Percentiles rank a stretch among this genome's conserved stretches.
phyloP scores from a whole-genome alignment of 1,284 basidiomycete genomes.

The Apiotrichum sp. region DNA sequence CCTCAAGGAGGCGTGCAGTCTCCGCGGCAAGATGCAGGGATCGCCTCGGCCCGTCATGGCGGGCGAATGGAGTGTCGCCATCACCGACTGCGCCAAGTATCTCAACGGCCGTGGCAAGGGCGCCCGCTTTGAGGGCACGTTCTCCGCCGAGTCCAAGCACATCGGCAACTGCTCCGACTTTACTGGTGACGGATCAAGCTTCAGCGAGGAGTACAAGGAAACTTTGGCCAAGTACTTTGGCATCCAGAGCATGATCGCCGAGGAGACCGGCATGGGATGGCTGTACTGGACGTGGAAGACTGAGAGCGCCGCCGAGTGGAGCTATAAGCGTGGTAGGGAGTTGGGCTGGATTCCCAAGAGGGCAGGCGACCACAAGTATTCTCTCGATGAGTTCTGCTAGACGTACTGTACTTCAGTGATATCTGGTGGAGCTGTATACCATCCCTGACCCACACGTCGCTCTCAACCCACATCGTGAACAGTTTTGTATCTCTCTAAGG shows the following conservation, averaged over 20 bases:
- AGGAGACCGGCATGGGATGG: slow-evolving; percentile 49
- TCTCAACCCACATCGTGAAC: no score
- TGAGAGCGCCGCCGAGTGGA: slow-evolving; percentile 60
- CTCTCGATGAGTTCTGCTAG: slow-evolving; percentile 49
- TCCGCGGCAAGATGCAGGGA: slow-evolving; percentile 52
- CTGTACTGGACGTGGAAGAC: slow-evolving; percentile 97
- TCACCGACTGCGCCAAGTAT: slow-evolving; percentile 47
- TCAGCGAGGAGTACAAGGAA: slow-evolving; percentile 63
- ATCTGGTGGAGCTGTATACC: no score
- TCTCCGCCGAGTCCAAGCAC: slow-evolving; percentile 55
- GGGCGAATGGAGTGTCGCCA: slow-evolving; percentile 69
- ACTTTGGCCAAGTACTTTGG: slow-evolving; percentile 80
- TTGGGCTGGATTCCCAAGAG: slow-evolving; percentile 76
- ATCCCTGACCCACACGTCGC: no score
- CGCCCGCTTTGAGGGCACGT: slow-evolving; percentile 56
- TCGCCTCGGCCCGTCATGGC: slow-evolving; percentile 59
- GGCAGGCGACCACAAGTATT: slow-evolving; percentile 53
- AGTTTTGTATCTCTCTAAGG: no score
- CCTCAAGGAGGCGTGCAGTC: slow-evolving; percentile 59
- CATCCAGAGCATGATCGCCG: slow-evolving; percentile 60
- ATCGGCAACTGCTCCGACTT: slow-evolving; percentile 58
- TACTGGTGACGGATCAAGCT: slow-evolving; percentile 1
- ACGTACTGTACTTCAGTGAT: no score
- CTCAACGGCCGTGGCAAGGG: slow-evolving; percentile 9
- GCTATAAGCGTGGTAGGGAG: slow-evolving; percentile 57